phyloP scores from a whole-genome alignment of 768 basidiomycete species.

The Podaxis sp. region DNA sequence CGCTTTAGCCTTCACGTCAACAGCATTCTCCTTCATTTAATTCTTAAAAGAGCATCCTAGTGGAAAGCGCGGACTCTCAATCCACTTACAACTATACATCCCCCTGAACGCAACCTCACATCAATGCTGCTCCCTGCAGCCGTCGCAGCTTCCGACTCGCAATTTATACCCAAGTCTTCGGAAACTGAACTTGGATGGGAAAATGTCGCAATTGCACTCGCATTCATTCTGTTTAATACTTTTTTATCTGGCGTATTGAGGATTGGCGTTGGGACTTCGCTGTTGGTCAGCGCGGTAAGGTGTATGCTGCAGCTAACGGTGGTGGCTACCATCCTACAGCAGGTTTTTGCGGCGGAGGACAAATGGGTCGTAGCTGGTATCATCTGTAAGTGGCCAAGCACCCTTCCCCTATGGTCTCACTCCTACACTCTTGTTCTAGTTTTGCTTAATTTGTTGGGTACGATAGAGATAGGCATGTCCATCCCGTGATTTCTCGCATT shows the following conservation, averaged over 20 bases:
- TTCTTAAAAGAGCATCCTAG: background rate
- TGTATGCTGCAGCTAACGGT: conserved; percentile 77
- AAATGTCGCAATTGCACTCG: conserved; percentile 74
- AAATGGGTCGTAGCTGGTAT: conserved; percentile 74
- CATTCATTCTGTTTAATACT: conserved; percentile 73
- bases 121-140: background rate
- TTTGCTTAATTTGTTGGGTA: conserved; percentile 71
- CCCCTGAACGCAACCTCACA: background rate
- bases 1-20: background rate
- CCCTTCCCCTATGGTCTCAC: background rate
- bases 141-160: background rate
- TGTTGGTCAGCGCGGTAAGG: conserved; percentile 65
- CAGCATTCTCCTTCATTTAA: background rate
- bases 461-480: conserved; percentile 67
- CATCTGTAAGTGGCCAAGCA: conserved; percentile 45
- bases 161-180: background rate
- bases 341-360: conserved; percentile 72
- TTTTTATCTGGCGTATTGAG: conserved; percentile 57
- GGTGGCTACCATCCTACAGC: conserved; percentile 64
- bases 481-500: background rate
- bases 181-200: conserved; percentile 46
- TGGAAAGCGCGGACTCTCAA: background rate
- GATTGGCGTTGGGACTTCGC: conserved; percentile 64
- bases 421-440: conserved; percentile 31
- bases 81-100: background rate